A percentile compares a stretch with the other conserved stretches of the same genome.
phyloP scores from a whole-genome alignment of 495 filamentous ascomycete species.

The Hypoxylon lienhwacheense region DNA sequence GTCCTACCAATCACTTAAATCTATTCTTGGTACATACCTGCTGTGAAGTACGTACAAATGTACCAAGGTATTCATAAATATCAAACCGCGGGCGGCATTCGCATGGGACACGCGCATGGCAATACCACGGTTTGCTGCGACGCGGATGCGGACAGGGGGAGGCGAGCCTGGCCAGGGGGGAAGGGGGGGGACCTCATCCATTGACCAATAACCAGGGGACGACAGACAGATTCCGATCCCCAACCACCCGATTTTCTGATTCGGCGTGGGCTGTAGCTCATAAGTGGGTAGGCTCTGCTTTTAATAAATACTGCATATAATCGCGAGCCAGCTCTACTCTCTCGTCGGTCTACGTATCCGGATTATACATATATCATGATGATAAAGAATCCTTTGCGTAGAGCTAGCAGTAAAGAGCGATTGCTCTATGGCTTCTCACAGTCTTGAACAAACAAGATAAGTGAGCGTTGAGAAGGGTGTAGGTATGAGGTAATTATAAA shows the following conservation, averaged over 20 bases:
- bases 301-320: slow-evolving; percentile 24
- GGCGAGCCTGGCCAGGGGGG: slow-evolving; percentile 14
- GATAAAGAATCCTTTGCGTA: not conserved
- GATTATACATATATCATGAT: not conserved
- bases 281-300: slow-evolving; percentile 20
- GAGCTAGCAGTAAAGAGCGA: slow-evolving; percentile 2
- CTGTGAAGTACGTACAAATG: not conserved
- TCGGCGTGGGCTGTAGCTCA: slow-evolving; percentile 20
- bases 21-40: not conserved
- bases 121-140: slow-evolving; percentile 32
- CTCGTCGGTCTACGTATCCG: slow-evolving; percentile 12
- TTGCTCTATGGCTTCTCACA: slow-evolving; percentile 9
- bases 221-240: slow-evolving; percentile 29
- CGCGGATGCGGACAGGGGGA: slow-evolving; percentile 31
- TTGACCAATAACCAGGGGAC: slow-evolving; percentile 29
- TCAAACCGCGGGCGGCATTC: slow-evolving; percentile 3
- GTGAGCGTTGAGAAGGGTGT: too few species aligned
- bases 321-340: slow-evolving; percentile 21
- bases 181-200: too few species aligned
- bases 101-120: slow-evolving; percentile 23
- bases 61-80: slow-evolving; percentile 10
- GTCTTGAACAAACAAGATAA: not conserved
- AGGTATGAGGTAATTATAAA: too few species aligned
- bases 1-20: too few species aligned
- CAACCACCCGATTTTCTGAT: slow-evolving; percentile 33